Evolutionary conservation across 208 protist species (phyloP).

Genomic region (Blastocrithidia nonstop): DNA sequence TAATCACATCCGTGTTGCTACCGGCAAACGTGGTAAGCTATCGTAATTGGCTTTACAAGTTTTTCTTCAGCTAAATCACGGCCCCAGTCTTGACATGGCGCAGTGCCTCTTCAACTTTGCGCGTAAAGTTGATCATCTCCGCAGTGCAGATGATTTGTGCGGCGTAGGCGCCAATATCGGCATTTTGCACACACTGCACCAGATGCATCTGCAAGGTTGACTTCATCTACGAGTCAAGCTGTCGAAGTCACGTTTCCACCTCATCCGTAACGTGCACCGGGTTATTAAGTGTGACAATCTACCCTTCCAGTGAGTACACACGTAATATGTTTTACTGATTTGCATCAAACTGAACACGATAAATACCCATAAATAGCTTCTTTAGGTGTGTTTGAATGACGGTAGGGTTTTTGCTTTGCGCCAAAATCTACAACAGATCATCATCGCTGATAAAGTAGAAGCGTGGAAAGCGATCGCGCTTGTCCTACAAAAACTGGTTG

Average conservation of each 20-base stretch:
- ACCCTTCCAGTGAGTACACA: constrained; percentile 86
- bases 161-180: constrained; percentile 82
- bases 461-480: constrained; percentile 91
- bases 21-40: constrained; percentile 69
- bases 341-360: constrained; percentile 88
- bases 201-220: constrained; percentile 83
- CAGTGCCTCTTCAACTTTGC: constrained; percentile 80
- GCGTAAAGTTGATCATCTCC: constrained; percentile 91
- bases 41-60: constrained; percentile 61
- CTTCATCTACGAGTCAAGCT: constrained; percentile 89
- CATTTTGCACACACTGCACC: constrained; percentile 55
- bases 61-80: constrained; percentile 57
- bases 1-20: constrained; percentile 70
- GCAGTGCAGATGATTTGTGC: constrained; percentile 91
- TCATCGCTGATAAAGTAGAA: constrained; percentile 99
- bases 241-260: constrained; percentile 92
- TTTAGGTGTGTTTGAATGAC: constrained; percentile 97
- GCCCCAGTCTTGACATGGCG: constrained; percentile 32
- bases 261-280: constrained; percentile 86
- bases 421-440: constrained; percentile 96
- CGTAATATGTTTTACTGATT: constrained; percentile 78
- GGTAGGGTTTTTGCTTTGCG: constrained; percentile 87
- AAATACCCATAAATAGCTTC: constrained; percentile 96
- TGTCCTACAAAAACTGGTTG: constrained; percentile 95
- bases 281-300: constrained; percentile 84